phyloP scores from a whole-genome alignment of 2,329 filamentous ascomycete species.

The Arthrobotrys pseudoclavata region DNA sequence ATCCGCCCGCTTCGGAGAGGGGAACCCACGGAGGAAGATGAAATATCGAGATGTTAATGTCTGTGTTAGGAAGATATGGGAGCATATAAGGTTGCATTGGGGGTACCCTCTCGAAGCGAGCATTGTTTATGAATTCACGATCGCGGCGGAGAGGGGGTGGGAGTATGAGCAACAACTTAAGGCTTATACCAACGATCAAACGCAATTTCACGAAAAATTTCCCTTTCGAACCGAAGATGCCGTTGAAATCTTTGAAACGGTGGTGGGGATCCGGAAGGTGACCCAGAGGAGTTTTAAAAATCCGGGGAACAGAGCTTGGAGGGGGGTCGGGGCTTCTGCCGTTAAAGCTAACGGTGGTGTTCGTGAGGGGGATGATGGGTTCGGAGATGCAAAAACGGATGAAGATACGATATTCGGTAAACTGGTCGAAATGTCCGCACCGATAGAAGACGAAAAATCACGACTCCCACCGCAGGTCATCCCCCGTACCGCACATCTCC shows the following conservation, averaged over 20 bases:
- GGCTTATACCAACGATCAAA: neutral
- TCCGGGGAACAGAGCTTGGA: neutral
- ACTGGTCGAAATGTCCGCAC: slow-evolving; percentile 15
- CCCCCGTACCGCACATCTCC: slow-evolving; percentile 45
- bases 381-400: neutral
- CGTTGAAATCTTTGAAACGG: slow-evolving; percentile 33
- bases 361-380: neutral
- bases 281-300: slow-evolving; percentile 21
- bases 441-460: slow-evolving; percentile 3
- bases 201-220: slow-evolving; percentile 10
- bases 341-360: neutral
- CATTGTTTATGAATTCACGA: slow-evolving; percentile 37
- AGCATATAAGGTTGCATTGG: slow-evolving; percentile 20
- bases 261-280: slow-evolving; percentile 23
- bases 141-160: slow-evolving; percentile 55
- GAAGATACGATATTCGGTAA: slow-evolving; percentile 26
- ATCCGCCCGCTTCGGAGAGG: slow-evolving; percentile 33
- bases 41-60: slow-evolving; percentile 46
- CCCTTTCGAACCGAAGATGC: slow-evolving; percentile 29
- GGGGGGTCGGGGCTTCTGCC: neutral
- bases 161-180: slow-evolving; percentile 36
- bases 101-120: slow-evolving; percentile 26
- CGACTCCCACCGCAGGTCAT: slow-evolving; percentile 36
- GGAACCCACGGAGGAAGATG: slow-evolving; percentile 30
- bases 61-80: slow-evolving; percentile 29